A percentile compares a stretch with the other conserved stretches of the same genome.
Conservation (phyloP, 2,329 filamentous ascomycete species). For the Fusarium fujikuroi region DNA sequence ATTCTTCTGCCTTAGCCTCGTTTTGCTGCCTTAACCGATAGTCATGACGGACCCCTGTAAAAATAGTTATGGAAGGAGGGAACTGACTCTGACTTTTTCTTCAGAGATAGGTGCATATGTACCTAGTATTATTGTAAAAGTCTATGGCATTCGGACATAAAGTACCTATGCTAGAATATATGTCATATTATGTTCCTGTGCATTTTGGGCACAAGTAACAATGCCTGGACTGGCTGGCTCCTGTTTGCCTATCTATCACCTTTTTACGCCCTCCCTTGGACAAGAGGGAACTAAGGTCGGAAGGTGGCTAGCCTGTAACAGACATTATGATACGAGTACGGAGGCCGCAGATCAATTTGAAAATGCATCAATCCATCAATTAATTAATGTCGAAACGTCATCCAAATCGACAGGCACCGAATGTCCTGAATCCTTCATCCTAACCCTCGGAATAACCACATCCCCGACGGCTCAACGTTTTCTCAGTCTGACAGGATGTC, state of each 20-base stretch:
- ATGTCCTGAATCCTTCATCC: neutral
- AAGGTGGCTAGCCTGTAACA: neutral
- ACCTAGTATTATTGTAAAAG: neutral
- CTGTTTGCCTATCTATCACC: neutral
- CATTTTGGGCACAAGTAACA: neutral
- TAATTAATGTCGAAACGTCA: constrained; percentile 2
- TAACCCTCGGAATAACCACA: constrained; percentile 24
- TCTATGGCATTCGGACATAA: neutral
- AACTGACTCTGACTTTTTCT: neutral
- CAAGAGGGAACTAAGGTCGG: neutral
- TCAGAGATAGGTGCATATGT: neutral
- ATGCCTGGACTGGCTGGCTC: neutral
- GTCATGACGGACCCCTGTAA: neutral
- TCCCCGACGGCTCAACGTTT: constrained; percentile 29
- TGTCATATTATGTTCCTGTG: neutral
- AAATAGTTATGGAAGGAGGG: neutral
- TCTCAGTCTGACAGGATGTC: constrained; percentile 10
- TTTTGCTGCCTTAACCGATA: constrained; percentile 23
- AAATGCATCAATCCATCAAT: neutral
- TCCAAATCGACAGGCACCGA: neutral
- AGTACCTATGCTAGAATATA: neutral
- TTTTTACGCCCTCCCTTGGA: neutral
- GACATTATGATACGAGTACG: constrained; percentile 10
- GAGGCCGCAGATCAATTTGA: neutral
- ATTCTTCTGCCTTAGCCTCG: constrained; percentile 27